A percentile compares a stretch with the other conserved stretches of the same genome.
phyloP scores from a whole-genome alignment of 306 rosid genomes.

The Vicia faba region DNA sequence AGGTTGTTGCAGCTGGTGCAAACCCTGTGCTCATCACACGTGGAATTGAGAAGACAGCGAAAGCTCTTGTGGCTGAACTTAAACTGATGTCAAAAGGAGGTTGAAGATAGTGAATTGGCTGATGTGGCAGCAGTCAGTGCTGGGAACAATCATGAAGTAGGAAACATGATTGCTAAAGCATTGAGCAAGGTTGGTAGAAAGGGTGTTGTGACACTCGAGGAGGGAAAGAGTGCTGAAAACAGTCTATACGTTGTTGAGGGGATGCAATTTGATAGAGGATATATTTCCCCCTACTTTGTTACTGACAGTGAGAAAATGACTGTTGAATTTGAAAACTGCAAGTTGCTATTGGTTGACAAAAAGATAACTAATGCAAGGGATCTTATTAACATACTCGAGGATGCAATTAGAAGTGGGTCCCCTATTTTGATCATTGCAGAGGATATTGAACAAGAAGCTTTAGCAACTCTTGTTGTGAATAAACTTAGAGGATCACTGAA shows the following conservation, averaged over 20 bases:
- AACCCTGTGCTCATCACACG: conserved; percentile 96
- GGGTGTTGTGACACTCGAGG: too few relatives aligned
- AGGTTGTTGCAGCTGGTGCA: conserved; percentile 99
- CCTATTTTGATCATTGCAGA: conserved; percentile 83
- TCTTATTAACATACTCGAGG: conserved; percentile 80
- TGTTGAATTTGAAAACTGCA: conserved; percentile 91
- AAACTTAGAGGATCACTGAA: too few relatives aligned
- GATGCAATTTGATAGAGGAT: too few relatives aligned
- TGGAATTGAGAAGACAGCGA: conserved; percentile 90
- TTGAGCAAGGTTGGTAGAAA: conserved; percentile 94
- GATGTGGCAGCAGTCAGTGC: conserved; percentile 99
- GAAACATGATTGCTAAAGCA: conserved; percentile 97
- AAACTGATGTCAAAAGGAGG: conserved; percentile 91
- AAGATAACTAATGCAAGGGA: conserved; percentile 93
- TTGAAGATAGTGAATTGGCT: conserved; percentile 94
- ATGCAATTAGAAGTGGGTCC: conserved; percentile 88
- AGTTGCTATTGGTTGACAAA: conserved; percentile 94
- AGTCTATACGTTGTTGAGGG: too few relatives aligned
- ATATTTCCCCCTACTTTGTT: too few relatives aligned
- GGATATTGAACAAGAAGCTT: conserved; percentile 98
- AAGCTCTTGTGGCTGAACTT: conserved; percentile 80
- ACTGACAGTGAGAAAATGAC: conserved; percentile 98
- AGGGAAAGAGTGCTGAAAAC: too few relatives aligned
- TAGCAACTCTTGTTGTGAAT: too few relatives aligned
- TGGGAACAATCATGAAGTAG: conserved; percentile 91